Conservation (phyloP, 192 early-diverging fungal genomes). For the Coemansia sp. region DNA sequence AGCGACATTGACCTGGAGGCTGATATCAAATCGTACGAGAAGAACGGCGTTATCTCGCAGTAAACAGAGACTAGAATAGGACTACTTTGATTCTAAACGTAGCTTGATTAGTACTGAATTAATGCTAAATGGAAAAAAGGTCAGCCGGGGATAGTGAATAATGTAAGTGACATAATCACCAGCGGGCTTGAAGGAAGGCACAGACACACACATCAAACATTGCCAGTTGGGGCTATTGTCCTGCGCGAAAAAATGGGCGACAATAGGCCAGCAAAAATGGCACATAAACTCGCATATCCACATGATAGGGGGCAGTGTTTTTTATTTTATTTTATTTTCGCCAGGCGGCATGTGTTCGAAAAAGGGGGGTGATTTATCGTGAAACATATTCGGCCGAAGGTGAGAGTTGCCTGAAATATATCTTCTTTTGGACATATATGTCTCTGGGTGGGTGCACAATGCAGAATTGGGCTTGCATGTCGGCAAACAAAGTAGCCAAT, state of each 20-base stretch:
- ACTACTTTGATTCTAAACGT: background rate
- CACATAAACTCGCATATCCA: constrained; percentile 6
- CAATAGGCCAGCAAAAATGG: background rate
- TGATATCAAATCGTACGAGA: constrained; percentile 45
- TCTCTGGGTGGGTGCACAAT: background rate
- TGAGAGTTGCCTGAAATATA: constrained; percentile 1
- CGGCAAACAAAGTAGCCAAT: constrained; percentile 1
- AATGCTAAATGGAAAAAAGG: background rate
- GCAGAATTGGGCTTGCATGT: background rate
- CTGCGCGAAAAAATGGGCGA: background rate
- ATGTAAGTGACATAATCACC: background rate
- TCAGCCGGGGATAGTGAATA: background rate
- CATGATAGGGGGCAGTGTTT: background rate
- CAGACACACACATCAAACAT: background rate
- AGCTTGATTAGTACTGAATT: background rate
- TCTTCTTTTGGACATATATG: constrained; percentile 2
- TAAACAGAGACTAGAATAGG: background rate
- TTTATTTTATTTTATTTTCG: background rate
- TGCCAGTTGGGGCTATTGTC: constrained; percentile 1
- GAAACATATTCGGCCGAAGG: constrained; percentile 7
- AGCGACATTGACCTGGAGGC: constrained; percentile 38
- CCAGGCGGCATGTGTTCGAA: background rate
- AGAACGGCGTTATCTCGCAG: constrained; percentile 31
- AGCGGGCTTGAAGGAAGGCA: background rate
- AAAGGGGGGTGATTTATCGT: background rate